Evolutionary conservation across 257 asterid species (phyloP).

Genomic region (Nicotiana attenuata): DNA sequence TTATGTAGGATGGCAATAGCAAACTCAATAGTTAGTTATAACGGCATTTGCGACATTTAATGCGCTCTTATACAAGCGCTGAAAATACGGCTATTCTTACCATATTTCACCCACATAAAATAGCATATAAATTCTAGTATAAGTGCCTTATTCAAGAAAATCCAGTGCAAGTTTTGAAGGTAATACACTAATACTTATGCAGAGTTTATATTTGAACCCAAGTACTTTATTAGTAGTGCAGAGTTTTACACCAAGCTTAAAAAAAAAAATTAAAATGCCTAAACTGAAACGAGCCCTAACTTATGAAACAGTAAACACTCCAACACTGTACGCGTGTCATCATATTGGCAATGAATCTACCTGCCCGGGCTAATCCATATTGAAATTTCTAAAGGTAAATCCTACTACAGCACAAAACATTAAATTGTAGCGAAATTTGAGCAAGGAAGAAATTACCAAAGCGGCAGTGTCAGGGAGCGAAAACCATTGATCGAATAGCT

Average conservation of each 20-base stretch:
- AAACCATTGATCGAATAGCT: slow-evolving; percentile 94
- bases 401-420: background rate
- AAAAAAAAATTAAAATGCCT: too few relatives aligned
- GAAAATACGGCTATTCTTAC: background rate
- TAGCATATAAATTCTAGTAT: background rate
- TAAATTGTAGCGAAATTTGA: background rate
- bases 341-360: background rate
- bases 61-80: background rate
- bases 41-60: background rate
- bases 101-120: background rate
- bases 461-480: slow-evolving; percentile 74
- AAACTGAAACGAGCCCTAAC: background rate
- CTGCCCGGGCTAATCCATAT: background rate
- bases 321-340: background rate
- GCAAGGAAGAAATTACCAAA: slow-evolving; percentile 45
- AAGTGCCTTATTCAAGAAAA: background rate
- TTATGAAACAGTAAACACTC: background rate
- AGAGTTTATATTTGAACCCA: background rate
- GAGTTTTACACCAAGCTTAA: background rate
- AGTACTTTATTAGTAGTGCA: background rate
- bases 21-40: background rate
- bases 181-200: background rate
- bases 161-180: background rate
- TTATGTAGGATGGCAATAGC: background rate
- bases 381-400: background rate